Evolutionary conservation across 768 basidiomycete genomes (phyloP), one percentile per base, ranked within the genome.

Genomic region (Lentinula sp.): DNA sequence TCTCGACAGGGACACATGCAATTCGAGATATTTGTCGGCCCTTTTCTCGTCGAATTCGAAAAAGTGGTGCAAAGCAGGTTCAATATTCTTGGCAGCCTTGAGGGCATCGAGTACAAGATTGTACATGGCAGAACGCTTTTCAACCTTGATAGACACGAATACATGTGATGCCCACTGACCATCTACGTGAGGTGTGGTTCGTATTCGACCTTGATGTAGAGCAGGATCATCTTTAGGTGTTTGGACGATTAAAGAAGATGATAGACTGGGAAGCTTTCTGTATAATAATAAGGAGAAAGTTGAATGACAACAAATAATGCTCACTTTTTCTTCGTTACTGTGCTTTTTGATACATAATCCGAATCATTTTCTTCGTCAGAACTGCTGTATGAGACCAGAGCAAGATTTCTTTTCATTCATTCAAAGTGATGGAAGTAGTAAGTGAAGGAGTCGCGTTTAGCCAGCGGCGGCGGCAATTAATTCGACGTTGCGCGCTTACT

Each of bases 1-100:
- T 4, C 91, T 83, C 0, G 93, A 89, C 11, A 98, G 76, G 1
- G 94, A 96, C 45, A 98, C 76, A 66, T 97, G 95, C 37, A 97
- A 77, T 64, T 88, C 85, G 16, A 61, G 61, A 35, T 66, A 67
- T 50, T 61, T 35, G 10, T 63, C 67, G 31, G 67, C 65, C 32
- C 52, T 64, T 28, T 52, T 57, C 35, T 61, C 42, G 15, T 65
- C 67, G 21, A 31, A 61, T 55, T 61, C 64, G 64, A 78, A 77
- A 51, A 84, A 73, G 37, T 78, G 67, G 60, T 83, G 80, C 18
- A 88, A 68, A 9, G 73, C 70, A 1, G 85, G 80, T 49, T 81
- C 79, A 15, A 68, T 61, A 10, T 65, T 65, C 67, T 76, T 79
- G n/a, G 84, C 80, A 28, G 75, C 70, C 3, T 62, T 54, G 16